Evolutionary conservation across 306 rosid genomes (phyloP).

Genomic region (Begonia peltatifolia): DNA sequence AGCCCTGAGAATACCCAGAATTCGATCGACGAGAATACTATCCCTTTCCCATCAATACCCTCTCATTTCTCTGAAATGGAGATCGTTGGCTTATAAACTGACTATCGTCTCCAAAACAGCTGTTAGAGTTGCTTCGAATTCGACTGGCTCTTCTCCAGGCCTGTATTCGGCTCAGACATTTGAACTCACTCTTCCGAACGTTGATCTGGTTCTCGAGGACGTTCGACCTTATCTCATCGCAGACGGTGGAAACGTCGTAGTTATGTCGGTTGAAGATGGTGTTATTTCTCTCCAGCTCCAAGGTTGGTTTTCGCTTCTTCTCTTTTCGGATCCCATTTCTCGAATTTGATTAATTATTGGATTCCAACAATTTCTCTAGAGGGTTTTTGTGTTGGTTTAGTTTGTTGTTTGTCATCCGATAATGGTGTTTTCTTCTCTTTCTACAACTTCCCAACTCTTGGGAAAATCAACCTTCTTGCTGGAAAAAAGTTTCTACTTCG

Average conservation of each 20-base stretch:
- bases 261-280: conserved; percentile 70
- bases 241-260: conserved; percentile 93
- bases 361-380: too few species aligned
- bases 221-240: conserved; percentile 90
- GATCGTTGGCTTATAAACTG: not conserved
- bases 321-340: not conserved
- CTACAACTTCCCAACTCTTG: too few species aligned
- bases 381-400: too few species aligned
- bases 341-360: not conserved
- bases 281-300: conserved; percentile 71
- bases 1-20: not conserved
- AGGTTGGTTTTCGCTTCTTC: conserved; percentile 19
- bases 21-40: not conserved
- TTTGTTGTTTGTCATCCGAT: too few species aligned
- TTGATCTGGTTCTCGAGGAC: conserved; percentile 74
- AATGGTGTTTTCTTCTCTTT: too few species aligned
- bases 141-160: conserved; percentile 38
- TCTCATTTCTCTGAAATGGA: not conserved
- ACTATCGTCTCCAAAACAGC: conserved; percentile 11
- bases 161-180: conserved; percentile 67
- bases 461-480: too few species aligned
- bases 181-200: conserved; percentile 60
- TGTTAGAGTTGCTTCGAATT: conserved; percentile 27
- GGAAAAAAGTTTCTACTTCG: too few species aligned
- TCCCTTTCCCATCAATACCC: conserved; percentile 10